These are phyloP conservation scores for Citeromyces siamensis DNA, from an alignment of 1,139 yeast species.

Conservation along the genomic window DNA sequence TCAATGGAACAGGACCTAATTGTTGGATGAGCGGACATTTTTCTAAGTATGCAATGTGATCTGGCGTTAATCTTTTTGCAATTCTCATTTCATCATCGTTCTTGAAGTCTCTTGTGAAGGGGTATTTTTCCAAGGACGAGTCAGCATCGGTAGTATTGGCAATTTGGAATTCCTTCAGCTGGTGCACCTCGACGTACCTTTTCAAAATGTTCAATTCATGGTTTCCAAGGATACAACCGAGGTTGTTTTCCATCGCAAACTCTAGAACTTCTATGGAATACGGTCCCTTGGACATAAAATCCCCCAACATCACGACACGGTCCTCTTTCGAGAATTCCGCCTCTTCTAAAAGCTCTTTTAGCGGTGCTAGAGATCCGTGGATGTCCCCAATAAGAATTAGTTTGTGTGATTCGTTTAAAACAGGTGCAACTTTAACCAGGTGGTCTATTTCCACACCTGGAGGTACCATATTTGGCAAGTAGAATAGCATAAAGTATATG, in stretches of 20 bases:
- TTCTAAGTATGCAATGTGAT: conserved; percentile 46
- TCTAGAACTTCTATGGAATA: conserved; percentile 61
- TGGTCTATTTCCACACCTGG: conserved; percentile 12
- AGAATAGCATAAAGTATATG: conserved; percentile 14
- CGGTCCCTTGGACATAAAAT: conserved; percentile 77
- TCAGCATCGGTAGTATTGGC: background rate
- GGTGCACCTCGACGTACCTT: conserved; percentile 47
- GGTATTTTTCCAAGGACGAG: background rate
- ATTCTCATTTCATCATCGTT: conserved; percentile 47
- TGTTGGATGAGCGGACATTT: conserved; percentile 51
- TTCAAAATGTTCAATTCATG: conserved; percentile 64
- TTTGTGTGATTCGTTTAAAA: conserved; percentile 18
- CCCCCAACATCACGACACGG: conserved; percentile 67
- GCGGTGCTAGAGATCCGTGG: conserved; percentile 61
- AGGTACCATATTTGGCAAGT: conserved; percentile 18
- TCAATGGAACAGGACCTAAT: conserved; percentile 46
- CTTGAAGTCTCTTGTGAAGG: conserved; percentile 14
- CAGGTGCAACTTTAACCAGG: conserved; percentile 4
- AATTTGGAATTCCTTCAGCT: conserved; percentile 21
- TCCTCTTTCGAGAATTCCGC: conserved; percentile 35
- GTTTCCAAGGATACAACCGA: conserved; percentile 77
- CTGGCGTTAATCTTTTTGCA: conserved; percentile 45
- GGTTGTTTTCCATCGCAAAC: conserved; percentile 42
- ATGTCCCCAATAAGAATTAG: conserved; percentile 74
- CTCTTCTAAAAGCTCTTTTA: conserved; percentile 35